Conservation (phyloP, 1,284 basidiomycete genomes). For the Flammula alnicola region DNA sequence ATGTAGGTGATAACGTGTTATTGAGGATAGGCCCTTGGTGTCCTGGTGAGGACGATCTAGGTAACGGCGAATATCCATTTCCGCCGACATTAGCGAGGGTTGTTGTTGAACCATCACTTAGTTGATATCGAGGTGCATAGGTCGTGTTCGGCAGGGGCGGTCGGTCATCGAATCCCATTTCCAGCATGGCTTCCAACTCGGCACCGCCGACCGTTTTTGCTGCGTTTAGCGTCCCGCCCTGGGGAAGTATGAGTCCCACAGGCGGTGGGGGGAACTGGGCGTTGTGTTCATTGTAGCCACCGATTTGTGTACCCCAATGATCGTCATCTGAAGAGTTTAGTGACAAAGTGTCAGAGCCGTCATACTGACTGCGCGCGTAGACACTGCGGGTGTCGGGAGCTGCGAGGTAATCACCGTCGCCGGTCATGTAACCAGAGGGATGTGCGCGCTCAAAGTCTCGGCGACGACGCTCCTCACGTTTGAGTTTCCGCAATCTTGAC, state of each 20-base stretch:
- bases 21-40: constrained; percentile 33
- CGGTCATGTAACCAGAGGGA: constrained; percentile 66
- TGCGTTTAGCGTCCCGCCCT: constrained; percentile 49
- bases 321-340: constrained; percentile 91
- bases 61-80: constrained; percentile 62
- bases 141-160: constrained; percentile 47
- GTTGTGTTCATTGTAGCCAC: constrained; percentile 87
- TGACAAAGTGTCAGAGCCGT: constrained; percentile 77
- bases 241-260: constrained; percentile 60
- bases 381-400: constrained; percentile 58
- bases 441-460: constrained; percentile 80
- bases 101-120: constrained; percentile 57
- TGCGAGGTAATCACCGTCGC: constrained; percentile 63
- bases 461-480: constrained; percentile 86
- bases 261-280: constrained; percentile 83
- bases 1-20: constrained; percentile 53
- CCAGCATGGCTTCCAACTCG: constrained; percentile 89
- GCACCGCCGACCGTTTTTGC: constrained; percentile 72
- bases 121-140: constrained; percentile 60
- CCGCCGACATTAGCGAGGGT: constrained; percentile 44
- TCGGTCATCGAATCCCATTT: constrained; percentile 83
- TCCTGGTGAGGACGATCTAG: constrained; percentile 53
- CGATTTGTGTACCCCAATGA: constrained; percentile 87
- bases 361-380: constrained; percentile 49
- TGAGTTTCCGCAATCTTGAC: constrained; percentile 90